Base-by-base conservation (phyloP, 495 filamentous ascomycete species). In the Xylaria bambusicola region DNA sequence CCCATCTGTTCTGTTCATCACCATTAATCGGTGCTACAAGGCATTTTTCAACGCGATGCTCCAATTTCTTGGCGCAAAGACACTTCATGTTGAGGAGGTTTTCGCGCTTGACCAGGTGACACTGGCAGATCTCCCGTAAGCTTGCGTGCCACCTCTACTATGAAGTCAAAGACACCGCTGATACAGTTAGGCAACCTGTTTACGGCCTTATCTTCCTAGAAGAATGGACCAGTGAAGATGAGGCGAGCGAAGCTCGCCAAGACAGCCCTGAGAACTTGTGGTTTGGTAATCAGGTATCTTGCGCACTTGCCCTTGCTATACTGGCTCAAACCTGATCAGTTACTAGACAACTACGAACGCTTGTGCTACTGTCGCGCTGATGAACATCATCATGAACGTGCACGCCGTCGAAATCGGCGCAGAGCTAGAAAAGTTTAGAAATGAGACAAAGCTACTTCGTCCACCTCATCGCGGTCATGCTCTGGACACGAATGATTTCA, bases 351-450 rank as follows among this genome's bases (percentile, higher is more conserved):
- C 85, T 2, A 78, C 82, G 26, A 94, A 94, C 74, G 85, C 90
- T 13, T 98, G 94, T 72, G 93, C 91, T 15, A 93, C 90, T 26
- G 84, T 96, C 18, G 93, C 94, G 3, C 72, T 97, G 49, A 74
- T 97, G 23, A 97, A 97, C 55, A 94, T 96, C 53, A 79, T 97
- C 65, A 93, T 95, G 81, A 98, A 97, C 66, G 79, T 88, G 20
- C 73, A 41, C 8, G 66, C 55, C 1, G 73, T 92, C 9, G 72
- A 82, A 12, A 76, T 97, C 5, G 91, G 91, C 4, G 73, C 83
- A 15, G 77, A 85, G 62, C 80, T 97, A 1, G 67, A 75, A 20
- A 68, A 77, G 31, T 94, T 97, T 71, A 92, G 88, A 63, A 74
- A 86, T 1, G 85, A 86, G 57, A 92, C 91, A 0, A 76, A 72